Base-by-base conservation (phyloP, 2,329 filamentous ascomycete species). In the Fusarium chaquense region DNA sequence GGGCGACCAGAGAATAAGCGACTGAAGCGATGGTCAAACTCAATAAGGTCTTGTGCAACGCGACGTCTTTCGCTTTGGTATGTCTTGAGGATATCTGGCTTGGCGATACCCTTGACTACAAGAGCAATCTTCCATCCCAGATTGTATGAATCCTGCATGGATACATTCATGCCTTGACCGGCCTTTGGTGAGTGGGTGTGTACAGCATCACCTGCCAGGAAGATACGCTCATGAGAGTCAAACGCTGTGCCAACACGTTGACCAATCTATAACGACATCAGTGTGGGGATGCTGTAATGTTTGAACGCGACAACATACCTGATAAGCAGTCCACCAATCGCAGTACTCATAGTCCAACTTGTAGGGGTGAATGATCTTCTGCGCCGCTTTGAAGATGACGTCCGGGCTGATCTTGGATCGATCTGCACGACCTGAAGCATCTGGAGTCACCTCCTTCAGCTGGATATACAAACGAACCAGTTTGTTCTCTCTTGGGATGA, bases 121-220 rank as follows among this genome's bases (percentile, higher is more conserved):
- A 87, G 71, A 78, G 85, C 84, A 58, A 84, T 78, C 73, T 83
- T 84, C 82, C 84, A 86, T n/a, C 80, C 81, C 2, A 89, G 76
- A 69, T 91, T 93, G 73, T 91, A 86, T 3, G 85, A 81, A 62
- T 91, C 90, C 45, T 85, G 80, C 79, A 88, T 86, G 8, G 83
- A 84, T 5, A 84, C 84, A 76, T 93, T 93, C 84, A 86, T 86
- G 38, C 85, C 90, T 78, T 91, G 90, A 0, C 90, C 90, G 0
- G 90, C 89, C 76, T 92, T 92, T 3, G 90, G 90, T 0, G 87
- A 90, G 74, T 93, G 90, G 0, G 90, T 92, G 68, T 93, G 90
- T 62, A 89, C 90, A 30, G 90, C 90, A 73, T 93, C 90, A 11
- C 90, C 90, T 6, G 88, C 88, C 26, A 93, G 81, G 75, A 93